These are phyloP conservation scores for Halophytophthora polymorphica DNA, from an alignment of 352 stramenopile species.

Conservation along the genomic window DNA sequence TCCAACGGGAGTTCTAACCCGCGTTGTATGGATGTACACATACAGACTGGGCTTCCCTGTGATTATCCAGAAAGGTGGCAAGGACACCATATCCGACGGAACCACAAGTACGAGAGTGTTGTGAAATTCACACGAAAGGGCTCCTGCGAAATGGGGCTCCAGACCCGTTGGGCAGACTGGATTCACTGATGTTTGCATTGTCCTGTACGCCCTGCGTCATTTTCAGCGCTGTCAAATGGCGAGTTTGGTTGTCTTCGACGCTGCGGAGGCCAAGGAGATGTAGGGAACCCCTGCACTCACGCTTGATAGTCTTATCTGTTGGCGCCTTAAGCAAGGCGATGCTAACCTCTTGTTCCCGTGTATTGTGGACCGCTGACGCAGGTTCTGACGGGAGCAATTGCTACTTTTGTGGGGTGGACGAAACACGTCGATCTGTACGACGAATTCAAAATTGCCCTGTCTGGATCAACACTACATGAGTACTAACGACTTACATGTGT, in stretches of 20 bases:
- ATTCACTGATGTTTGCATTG: constrained; percentile 4
- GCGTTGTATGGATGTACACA: not conserved
- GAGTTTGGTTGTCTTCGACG: constrained; percentile 77
- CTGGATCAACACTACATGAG: not conserved
- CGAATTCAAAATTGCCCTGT: constrained; percentile 1
- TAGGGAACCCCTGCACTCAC: constrained; percentile 27
- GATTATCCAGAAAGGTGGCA: constrained; percentile 80
- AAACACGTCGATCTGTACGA: constrained; percentile 42
- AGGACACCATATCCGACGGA: constrained; percentile 83
- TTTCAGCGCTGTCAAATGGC: constrained; percentile 47
- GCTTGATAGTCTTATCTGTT: not conserved
- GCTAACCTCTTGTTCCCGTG: not conserved
- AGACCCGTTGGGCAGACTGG: not conserved
- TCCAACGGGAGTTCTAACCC: not conserved
- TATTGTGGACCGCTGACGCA: constrained; percentile 15
- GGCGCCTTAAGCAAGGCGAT: too few relatives aligned
- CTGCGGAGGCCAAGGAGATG: constrained; percentile 91
- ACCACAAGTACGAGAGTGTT: constrained; percentile 32
- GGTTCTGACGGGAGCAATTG: constrained; percentile 81
- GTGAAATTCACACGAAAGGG: not conserved
- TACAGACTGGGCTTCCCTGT: constrained; percentile 73
- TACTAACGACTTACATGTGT: not conserved
- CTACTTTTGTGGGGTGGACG: constrained; percentile 76
- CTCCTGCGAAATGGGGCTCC: not conserved
- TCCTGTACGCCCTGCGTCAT: not conserved